Base-by-base conservation (phyloP, 176 grass and related monocot species). In the Leersia perrieri region DNA sequence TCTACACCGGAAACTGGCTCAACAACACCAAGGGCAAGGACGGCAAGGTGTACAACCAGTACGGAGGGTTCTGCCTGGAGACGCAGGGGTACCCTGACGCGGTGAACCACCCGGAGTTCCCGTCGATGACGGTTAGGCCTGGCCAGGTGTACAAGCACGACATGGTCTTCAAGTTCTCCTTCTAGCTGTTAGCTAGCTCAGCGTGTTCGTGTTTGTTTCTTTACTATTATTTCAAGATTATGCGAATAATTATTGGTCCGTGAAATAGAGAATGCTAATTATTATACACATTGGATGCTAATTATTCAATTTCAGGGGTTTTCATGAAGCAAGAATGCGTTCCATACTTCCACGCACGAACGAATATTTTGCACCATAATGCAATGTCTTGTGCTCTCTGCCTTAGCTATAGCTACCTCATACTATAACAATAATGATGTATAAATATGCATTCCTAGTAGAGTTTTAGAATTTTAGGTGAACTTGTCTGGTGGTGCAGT, bases 51-150 rank as follows among this genome's bases (percentile, higher is more conserved):
- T 97, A 97, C 49, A 71, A 36, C 8, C 41, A 33, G 25, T 74
- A 90, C 39, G 82, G 16, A 0, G 94, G 30, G 9, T 75, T 94
- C 29, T 92, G 89, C 81, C 26, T 94, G 7, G 94, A 97, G 91
- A 91, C 94, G 7, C 89, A 90, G 77, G 94, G 84, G 10, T 97
- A 94, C 35, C 82, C 85, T 0, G 94, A 97, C 64, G 88, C 91
- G 28, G 91, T 97, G 74, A 97, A 97, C 79, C 94, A 94, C 74
- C 87, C 91, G 0, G 90, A 97, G 65, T 92, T 97, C 71, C 94
- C 94, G 63, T 96, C 91, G 1, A 70, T 84, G 66, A 88, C 87
- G 4, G 27, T 97, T 45, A 88, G 75, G 70, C 87, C 89, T 0
- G 89, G 94, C 3, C 76, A 93, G 84, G 71, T 80, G 33, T 93